Evolutionary conservation across 176 grass and related monocot species (phyloP).

Genomic region (Microstegium vimineum): DNA sequence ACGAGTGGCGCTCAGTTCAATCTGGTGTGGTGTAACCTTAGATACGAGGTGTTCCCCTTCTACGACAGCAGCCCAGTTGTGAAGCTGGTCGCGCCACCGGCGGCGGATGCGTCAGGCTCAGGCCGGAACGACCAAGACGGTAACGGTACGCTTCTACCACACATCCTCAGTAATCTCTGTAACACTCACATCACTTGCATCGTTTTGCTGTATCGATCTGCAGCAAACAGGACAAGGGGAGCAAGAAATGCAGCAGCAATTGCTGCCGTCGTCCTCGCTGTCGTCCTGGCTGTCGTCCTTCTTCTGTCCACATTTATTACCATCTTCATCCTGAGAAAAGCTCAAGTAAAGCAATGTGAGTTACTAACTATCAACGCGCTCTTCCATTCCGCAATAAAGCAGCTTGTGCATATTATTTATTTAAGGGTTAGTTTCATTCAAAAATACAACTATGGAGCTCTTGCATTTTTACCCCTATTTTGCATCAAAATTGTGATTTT

Average conservation of each 20-base stretch:
- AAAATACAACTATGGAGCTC: no score
- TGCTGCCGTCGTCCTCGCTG: not conserved
- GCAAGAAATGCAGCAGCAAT: not conserved
- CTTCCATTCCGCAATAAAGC: no score
- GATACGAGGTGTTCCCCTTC: not conserved
- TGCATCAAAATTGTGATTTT: no score
- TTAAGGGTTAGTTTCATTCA: no score
- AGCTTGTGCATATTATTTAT: no score
- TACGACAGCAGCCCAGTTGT: no score
- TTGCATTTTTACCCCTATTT: no score
- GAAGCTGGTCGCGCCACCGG: not conserved
- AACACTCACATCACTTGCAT: no score
- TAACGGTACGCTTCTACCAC: no score
- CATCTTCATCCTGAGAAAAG: not conserved
- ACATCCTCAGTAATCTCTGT: no score
- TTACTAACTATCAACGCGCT: not conserved
- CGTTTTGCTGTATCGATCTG: no score
- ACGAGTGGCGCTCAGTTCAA: not conserved
- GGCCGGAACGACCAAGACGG: no score
- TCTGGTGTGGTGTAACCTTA: slow-evolving; percentile 3
- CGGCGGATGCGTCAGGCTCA: not conserved
- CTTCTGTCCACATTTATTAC: not conserved
- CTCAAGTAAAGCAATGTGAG: not conserved
- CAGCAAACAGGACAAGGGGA: not conserved
- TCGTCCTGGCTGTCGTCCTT: not conserved